Base-by-base conservation (phyloP, 805 yeast species). In the Wickerhamomyces queroliae region DNA sequence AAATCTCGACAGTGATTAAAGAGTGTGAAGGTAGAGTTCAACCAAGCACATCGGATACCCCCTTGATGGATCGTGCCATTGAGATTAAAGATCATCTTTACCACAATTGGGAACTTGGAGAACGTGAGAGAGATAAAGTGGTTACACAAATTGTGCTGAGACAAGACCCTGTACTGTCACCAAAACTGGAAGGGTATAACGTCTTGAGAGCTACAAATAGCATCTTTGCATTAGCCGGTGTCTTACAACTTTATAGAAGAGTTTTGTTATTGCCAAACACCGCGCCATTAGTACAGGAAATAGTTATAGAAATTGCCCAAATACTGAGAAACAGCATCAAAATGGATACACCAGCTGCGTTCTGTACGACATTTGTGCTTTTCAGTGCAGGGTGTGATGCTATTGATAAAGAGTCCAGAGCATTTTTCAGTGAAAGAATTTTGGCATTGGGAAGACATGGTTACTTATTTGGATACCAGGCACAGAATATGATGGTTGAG, bases 371-470 rank as follows among this genome's bases (percentile, higher is more conserved):
- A 3, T 70, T 76, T 38, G 70, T 77, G 13, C 51, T 68, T 13
- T 76, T 78, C 49, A 65, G 74, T 26, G 74, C 76, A 26, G 83
- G 75, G 13, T 74, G 79, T 58, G 83, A 77, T 40, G 67, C 70
- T 5, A 38, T 66, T 18, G 64, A 69, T 40, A 49, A 50, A 1
- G 46, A 48, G 2, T 49, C 52, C 34, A 52, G 71, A 31, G 43
- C 44, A 4, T 61, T 69, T 22, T 71, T 65, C 46, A 37, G 47
- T 9, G 48, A 55, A 2, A 59, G 78, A 39, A 61, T 76, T 45
- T 40, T 48, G 1, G 46, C 47, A 13, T 56, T 77, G 38, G 59
- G 58, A 4, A 43, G 49, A 4, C 66, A 63, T 39, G 74, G 78
- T 8, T 56, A 72, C 1, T 20, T 23, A 4, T 36, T 41, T 18